phyloP scores from a whole-genome alignment of 495 filamentous ascomycete species.

The Neurospora africana region DNA sequence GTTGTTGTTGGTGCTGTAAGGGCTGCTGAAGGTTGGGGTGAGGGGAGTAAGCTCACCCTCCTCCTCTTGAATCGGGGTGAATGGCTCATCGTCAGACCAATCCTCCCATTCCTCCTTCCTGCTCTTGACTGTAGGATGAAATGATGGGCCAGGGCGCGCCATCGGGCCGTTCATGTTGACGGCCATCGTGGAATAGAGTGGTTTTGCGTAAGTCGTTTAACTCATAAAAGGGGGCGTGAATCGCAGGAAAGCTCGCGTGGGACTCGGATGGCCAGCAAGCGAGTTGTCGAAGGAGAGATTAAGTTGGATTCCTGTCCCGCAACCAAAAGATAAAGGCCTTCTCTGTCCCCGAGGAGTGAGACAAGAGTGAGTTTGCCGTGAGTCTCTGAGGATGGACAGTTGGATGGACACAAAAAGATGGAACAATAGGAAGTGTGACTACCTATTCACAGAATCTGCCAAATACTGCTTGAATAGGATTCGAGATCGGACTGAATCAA shows the following conservation, averaged over 20 bases:
- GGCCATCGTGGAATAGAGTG: neutral
- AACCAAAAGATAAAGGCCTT: neutral
- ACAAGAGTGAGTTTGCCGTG: neutral
- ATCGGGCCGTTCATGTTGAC: conserved; percentile 12
- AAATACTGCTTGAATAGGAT: neutral
- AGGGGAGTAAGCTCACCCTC: conserved; percentile 20
- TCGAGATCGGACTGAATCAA: neutral
- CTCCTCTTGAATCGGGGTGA: conserved; percentile 14
- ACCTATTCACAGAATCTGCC: neutral
- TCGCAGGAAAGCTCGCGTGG: neutral
- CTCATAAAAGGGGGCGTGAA: neutral
- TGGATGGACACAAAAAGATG: neutral
- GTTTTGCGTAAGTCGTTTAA: neutral
- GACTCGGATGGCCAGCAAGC: neutral
- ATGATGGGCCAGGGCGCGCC: neutral
- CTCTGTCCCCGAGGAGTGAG: neutral
- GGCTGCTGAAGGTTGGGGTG: conserved; percentile 5
- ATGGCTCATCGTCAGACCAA: conserved; percentile 31
- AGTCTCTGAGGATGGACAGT: neutral
- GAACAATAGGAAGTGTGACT: neutral
- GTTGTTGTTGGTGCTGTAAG: conserved; percentile 4
- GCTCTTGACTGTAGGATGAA: conserved; percentile 1
- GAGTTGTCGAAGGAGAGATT: neutral
- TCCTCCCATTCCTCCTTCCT: conserved; percentile 39
- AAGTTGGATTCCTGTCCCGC: neutral